Evolutionary conservation across 1,284 basidiomycete genomes (phyloP), one percentile per base, ranked within the genome.

Genomic region (Laetiporus sulphureus): DNA sequence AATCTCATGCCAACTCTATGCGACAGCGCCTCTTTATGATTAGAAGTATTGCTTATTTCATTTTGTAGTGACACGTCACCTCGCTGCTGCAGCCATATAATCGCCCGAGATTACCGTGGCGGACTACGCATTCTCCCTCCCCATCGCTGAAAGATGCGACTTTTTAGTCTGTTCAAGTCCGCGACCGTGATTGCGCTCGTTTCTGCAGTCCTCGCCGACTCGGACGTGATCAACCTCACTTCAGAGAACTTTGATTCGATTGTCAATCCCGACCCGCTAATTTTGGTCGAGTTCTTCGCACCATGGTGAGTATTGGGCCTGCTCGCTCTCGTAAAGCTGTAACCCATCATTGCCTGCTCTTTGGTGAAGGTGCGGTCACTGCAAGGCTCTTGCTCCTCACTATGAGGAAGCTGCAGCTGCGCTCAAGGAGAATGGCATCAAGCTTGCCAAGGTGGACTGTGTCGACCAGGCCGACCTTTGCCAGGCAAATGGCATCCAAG

Each of bases 271-370:
- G 87, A 91, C 59, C 63, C 83, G 31, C 70, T 98, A 49, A 83
- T 94, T 52, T 77, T 99, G 35, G 89, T 98, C 54, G 95, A 99
- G 74, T 97, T 94, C 80, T 95, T 88, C 62, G 91, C 91, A 27
- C 91, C 91, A 45, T 92, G 89, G 89, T 90, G 62, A 22, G 48
- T 65, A 37, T n/a, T n/a, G n/a, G n/a, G n/a, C n/a, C n/a, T n/a
- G n/a, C n/a, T n/a, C n/a, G n/a, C n/a, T n/a, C n/a, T n/a, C n/a
- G n/a, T n/a, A n/a, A n/a, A n/a, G n/a, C n/a, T n/a, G n/a, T 27
- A 27, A 13, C 13, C 25, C 13, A 27, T 61, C 18, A 25, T 37
- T 23, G 32, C 25, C 13, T 36, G 29, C 36, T 32, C 40, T n/a
- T n/a, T n/a, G n/a, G n/a, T n/a, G n/a, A n/a, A 87, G 85, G 84